Evolutionary conservation across 2,329 filamentous ascomycete genomes (phyloP).

Genomic region (Pseudogymnoascus sp.): DNA sequence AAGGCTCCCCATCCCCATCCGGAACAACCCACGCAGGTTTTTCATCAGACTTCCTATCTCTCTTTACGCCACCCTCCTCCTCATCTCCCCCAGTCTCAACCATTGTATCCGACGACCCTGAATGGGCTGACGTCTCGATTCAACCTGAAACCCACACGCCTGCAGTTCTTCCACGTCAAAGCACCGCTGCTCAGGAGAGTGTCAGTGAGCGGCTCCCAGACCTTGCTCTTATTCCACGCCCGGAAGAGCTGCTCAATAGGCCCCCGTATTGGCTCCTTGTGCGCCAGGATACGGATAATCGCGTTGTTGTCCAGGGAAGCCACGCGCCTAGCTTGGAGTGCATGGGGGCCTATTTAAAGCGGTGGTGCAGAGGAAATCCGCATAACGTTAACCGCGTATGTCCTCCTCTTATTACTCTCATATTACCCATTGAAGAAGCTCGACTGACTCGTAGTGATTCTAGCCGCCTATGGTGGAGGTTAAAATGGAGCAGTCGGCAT

Average conservation of each 20-base stretch:
- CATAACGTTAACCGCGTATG: slow-evolving; percentile 31
- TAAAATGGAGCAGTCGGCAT: slow-evolving; percentile 36
- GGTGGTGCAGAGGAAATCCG: slow-evolving; percentile 39
- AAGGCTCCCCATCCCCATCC: slow-evolving; percentile 24
- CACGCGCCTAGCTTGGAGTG: slow-evolving; percentile 39
- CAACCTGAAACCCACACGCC: slow-evolving; percentile 22
- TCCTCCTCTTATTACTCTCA: neutral
- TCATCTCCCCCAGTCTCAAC: slow-evolving; percentile 11
- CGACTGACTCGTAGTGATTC: slow-evolving; percentile 6
- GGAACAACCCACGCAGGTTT: slow-evolving; percentile 16
- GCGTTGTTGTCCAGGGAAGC: slow-evolving; percentile 38
- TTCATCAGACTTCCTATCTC: slow-evolving; percentile 29
- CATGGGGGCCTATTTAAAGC: slow-evolving; percentile 38
- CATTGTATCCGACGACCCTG: slow-evolving; percentile 29
- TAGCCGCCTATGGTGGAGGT: slow-evolving; percentile 38
- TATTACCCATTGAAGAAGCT: neutral
- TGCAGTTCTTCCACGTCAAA: slow-evolving; percentile 23
- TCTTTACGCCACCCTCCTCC: slow-evolving; percentile 25
- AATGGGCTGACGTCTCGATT: slow-evolving; percentile 37
- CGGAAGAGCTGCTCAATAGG: slow-evolving; percentile 38
- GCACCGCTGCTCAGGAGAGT: slow-evolving; percentile 28
- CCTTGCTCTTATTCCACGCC: slow-evolving; percentile 34
- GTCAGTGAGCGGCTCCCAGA: slow-evolving; percentile 34
- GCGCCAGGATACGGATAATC: slow-evolving; percentile 23
- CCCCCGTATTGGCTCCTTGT: slow-evolving; percentile 42